Percentiles rank a stretch among this genome's conserved stretches.
These are phyloP conservation scores for Excoecaria cochinchinensis DNA, from an alignment of 345 rosid genomes.

Conservation along the genomic window DNA sequence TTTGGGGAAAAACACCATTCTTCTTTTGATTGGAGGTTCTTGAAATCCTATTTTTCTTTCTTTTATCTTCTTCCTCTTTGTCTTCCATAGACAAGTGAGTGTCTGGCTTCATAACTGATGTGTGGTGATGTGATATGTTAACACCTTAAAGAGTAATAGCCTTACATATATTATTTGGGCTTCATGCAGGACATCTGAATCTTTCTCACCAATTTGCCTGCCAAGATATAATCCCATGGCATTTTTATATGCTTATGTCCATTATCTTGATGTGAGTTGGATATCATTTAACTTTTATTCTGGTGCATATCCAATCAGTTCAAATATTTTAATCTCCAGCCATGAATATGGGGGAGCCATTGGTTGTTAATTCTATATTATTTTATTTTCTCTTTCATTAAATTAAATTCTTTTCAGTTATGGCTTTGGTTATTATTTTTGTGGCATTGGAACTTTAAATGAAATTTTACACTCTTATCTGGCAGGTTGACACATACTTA, in stretches of 20 bases:
- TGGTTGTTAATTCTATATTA: neutral
- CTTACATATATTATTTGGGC: slow-evolving; percentile 17
- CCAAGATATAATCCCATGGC: slow-evolving; percentile 97
- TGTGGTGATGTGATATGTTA: neutral
- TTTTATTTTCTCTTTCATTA: slow-evolving; percentile 6
- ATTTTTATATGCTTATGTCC: slow-evolving; percentile 91
- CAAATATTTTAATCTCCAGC: neutral
- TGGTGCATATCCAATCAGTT: neutral
- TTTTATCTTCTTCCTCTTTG: neutral
- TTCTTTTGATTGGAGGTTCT: neutral
- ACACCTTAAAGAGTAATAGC: neutral
- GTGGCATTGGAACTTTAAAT: slow-evolving; percentile 15
- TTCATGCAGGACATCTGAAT: slow-evolving; percentile 88
- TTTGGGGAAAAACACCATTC: neutral
- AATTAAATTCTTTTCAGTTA: neutral
- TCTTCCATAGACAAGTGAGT: neutral
- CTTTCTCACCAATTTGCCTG: slow-evolving; percentile 95
- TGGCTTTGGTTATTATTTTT: slow-evolving; percentile 6
- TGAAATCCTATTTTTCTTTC: neutral
- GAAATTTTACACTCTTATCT: slow-evolving; percentile 19
- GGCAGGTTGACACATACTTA: slow-evolving; percentile 88
- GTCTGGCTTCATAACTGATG: neutral
- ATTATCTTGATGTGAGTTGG: slow-evolving; percentile 87
- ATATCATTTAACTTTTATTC: slow-evolving; percentile 9
- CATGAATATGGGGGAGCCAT: neutral